Base-by-base conservation (phyloP, 768 basidiomycete species). In the Exsudoporus frostii region DNA sequence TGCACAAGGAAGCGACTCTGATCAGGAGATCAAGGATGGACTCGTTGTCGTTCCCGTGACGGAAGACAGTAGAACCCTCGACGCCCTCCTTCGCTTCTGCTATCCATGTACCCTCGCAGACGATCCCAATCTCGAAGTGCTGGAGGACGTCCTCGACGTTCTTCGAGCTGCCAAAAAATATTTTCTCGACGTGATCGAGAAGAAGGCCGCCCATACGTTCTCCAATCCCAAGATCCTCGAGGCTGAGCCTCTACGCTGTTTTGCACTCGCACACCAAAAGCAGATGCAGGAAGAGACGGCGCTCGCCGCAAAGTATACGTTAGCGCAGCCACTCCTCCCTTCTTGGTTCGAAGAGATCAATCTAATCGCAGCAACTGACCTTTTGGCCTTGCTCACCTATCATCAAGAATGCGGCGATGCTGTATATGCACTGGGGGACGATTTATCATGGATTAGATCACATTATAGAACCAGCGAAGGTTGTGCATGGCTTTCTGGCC, bases 291-390 rank as follows among this genome's bases (percentile, higher is more conserved):
- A 63, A 2, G 62, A 71, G 53, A 67, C 66, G 0, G 24, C 54
- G 9, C 53, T 65, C 2, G 69, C 72, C 13, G 69, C 71, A 2
- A 64, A 48, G n/a, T 52, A 56, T 38, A 67, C 72, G 1, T 53
- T 74, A 42, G 39, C 59, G 14, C 49, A 65, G 27, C 65, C 69
- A 3, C 56, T 71, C 33, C 43, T 63, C 11, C 61, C 67, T 1
- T 40, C 47, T 5, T 60, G 62, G 51, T 62, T 64, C 17, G 27
- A 62, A 42, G 71, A 70, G 48, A 57, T 74, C 1, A 55, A 57
- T 1, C 19, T 67, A 19, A 59, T 74, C 48, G 58, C 62, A 1
- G 66, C 65, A 0, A 14, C 52, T 1, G 64, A 65, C 13, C 50
- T 73, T 4, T 65, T 71, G 19, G 37, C 54, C 0, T 37, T 73